phyloP scores from a whole-genome alignment of 2,329 filamentous ascomycete genomes.

The Trichoderma arundinaceum region DNA sequence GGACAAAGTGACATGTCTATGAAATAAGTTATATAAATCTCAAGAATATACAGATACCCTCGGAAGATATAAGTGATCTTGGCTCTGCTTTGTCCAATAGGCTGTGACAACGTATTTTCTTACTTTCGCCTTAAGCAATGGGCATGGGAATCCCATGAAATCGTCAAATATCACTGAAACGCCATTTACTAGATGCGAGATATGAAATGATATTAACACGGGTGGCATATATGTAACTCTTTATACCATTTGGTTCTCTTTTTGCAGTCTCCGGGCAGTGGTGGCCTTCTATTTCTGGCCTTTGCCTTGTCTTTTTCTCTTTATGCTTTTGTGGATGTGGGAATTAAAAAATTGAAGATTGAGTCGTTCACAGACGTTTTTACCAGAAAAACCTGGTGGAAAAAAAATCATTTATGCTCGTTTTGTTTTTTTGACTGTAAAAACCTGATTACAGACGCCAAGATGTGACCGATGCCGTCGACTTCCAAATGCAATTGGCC shows the following conservation, averaged over 20 bases:
- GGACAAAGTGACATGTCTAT: neutral
- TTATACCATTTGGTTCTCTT: neutral
- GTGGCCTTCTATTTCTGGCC: neutral
- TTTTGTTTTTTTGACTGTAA: slow-evolving; percentile 62
- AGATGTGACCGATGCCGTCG: slow-evolving; percentile 68
- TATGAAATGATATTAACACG: slow-evolving; percentile 11
- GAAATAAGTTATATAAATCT: neutral
- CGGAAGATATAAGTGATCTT: neutral
- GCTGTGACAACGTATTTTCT: neutral
- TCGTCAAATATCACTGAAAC: neutral
- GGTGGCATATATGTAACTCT: neutral
- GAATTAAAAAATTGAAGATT: slow-evolving; percentile 2
- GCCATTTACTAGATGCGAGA: neutral
- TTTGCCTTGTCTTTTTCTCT: neutral
- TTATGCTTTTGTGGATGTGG: neutral
- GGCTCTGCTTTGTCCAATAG: neutral
- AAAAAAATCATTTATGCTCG: slow-evolving; percentile 47
- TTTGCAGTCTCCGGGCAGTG: neutral
- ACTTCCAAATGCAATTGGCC: slow-evolving; percentile 71
- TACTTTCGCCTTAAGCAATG: neutral
- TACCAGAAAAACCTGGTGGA: slow-evolving; percentile 38
- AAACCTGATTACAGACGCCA: slow-evolving; percentile 70
- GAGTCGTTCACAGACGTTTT: slow-evolving; percentile 42
- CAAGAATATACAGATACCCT: slow-evolving; percentile 19
- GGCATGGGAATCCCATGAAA: neutral